phyloP scores from a whole-genome alignment of 2,329 filamentous ascomycete species.

The Penicillium crustosum region DNA sequence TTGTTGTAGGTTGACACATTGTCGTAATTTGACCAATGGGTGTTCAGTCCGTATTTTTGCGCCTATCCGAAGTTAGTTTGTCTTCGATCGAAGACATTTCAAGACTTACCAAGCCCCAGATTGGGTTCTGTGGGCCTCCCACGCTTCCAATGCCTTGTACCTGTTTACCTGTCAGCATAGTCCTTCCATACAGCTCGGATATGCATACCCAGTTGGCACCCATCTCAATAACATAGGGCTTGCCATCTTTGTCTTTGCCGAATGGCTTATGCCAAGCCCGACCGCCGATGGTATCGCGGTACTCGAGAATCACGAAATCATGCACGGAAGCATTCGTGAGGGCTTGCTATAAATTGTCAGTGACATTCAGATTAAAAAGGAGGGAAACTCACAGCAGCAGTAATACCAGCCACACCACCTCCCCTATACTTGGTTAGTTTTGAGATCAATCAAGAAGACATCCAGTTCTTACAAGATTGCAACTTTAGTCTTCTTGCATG shows the following conservation, averaged over 20 bases:
- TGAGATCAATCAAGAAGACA: background rate
- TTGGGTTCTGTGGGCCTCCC: slow-evolving; percentile 18
- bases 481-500: slow-evolving; percentile 24
- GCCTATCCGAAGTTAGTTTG: slow-evolving; percentile 31
- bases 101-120: slow-evolving; percentile 19
- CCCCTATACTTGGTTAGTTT: slow-evolving; percentile 15
- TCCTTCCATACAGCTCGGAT: background rate
- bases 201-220: slow-evolving; percentile 20
- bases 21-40: slow-evolving; percentile 58
- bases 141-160: slow-evolving; percentile 21
- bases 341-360: slow-evolving; percentile 17
- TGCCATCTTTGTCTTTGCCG: slow-evolving; percentile 18
- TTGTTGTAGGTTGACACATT: slow-evolving; percentile 62
- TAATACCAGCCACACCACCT: slow-evolving; percentile 24
- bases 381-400: slow-evolving; percentile 18
- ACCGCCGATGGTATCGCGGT: slow-evolving; percentile 20
- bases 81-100: background rate
- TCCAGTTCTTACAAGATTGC: slow-evolving; percentile 19
- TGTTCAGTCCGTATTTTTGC: slow-evolving; percentile 59
- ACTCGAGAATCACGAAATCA: slow-evolving; percentile 24
- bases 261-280: slow-evolving; percentile 19
- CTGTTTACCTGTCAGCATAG: slow-evolving; percentile 1
- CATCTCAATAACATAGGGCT: slow-evolving; percentile 21
- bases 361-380: background rate
- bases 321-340: slow-evolving; percentile 23